phyloP scores from a whole-genome alignment of 495 filamentous ascomycete genomes.

The Acidomyces sp. region DNA sequence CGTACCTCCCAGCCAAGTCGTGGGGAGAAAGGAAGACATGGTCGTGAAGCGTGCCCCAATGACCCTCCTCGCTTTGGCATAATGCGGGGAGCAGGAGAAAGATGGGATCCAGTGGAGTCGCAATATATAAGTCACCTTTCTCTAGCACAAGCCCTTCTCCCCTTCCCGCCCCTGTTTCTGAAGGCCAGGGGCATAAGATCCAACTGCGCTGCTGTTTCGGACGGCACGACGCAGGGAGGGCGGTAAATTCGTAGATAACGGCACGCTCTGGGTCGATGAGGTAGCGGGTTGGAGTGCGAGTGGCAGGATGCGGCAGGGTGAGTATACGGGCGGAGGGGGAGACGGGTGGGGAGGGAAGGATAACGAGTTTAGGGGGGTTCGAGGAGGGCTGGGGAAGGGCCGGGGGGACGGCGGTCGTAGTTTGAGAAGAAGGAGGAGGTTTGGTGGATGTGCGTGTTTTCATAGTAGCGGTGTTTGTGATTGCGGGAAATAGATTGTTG shows the following conservation, averaged over 20 bases:
- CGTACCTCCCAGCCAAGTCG: neutral
- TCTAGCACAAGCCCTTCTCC: slow-evolving; percentile 40
- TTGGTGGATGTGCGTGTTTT: neutral
- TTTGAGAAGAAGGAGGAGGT: neutral
- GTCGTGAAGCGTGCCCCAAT: slow-evolving; percentile 9
- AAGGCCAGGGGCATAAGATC: slow-evolving; percentile 40
- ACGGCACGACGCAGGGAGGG: slow-evolving; percentile 53
- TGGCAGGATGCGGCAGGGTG: slow-evolving; percentile 67
- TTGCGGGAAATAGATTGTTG: no score
- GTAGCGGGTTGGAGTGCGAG: slow-evolving; percentile 50
- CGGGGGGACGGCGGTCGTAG: no score
- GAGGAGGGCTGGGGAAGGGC: no score
- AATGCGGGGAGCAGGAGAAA: slow-evolving; percentile 72
- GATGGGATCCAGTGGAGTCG: slow-evolving; percentile 70
- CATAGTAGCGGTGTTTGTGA: neutral
- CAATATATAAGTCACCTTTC: slow-evolving; percentile 58
- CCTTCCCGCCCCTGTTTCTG: slow-evolving; percentile 11
- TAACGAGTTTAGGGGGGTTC: slow-evolving; percentile 56
- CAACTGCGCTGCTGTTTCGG: slow-evolving; percentile 51
- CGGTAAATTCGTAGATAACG: slow-evolving; percentile 80
- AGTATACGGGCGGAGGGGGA: slow-evolving; percentile 55
- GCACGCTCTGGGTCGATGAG: slow-evolving; percentile 68
- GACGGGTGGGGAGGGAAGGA: slow-evolving; percentile 59
- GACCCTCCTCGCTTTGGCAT: neutral
- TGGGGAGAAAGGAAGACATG: neutral